Evolutionary conservation across 176 grass and related monocot genomes (phyloP), one percentile per base, ranked within the genome.

Genomic region (Ensete glaucum): DNA sequence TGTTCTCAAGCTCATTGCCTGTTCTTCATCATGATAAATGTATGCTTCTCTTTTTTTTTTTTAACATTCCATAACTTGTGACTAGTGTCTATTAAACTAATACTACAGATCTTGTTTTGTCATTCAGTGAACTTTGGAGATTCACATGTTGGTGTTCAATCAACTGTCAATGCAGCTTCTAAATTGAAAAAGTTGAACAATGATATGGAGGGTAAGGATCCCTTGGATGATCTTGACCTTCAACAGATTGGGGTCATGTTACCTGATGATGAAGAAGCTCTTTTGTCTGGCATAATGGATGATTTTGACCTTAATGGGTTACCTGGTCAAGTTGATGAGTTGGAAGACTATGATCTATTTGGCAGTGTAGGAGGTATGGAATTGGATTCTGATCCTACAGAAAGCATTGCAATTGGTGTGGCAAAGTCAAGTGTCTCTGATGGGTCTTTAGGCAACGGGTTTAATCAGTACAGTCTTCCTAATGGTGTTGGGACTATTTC

Each of bases 281-380:
- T 87, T 74, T 69, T 87, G 48, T 62, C 85, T 34, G 85, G 81
- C 21, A 79, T 83, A 77, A 74, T 83, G 71, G 75, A 87, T 83
- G 81, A 83, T 80, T 79, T 87, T 80, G 85, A 83, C 13, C 78
- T 77, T 73, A 65, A 65, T 63, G 71, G 69, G 63, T 72, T 87
- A 68, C 81, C 71, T 68, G 62, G 49, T 12, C 73, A 87, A 69
- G 53, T 22, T 34, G 85, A 87, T 74, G 85, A 87, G 51, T 63
- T 63, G 11, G 85, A 87, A 69, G 85, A 87, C 26, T 87, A 74
- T 69, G 85, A 87, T 81, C 72, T 87, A 78, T 87, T 87, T 9
- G 67, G 69, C 29, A 83, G 75, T 78, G 76, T 77, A 52, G 85
- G 85, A 19, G 85, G 85, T 56, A 73, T 87, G 78, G 85, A 87